A percentile compares a stretch with the other conserved stretches of the same genome.
phyloP scores from a whole-genome alignment of 2,329 filamentous ascomycete genomes.

The Colletotrichum cuscutae region DNA sequence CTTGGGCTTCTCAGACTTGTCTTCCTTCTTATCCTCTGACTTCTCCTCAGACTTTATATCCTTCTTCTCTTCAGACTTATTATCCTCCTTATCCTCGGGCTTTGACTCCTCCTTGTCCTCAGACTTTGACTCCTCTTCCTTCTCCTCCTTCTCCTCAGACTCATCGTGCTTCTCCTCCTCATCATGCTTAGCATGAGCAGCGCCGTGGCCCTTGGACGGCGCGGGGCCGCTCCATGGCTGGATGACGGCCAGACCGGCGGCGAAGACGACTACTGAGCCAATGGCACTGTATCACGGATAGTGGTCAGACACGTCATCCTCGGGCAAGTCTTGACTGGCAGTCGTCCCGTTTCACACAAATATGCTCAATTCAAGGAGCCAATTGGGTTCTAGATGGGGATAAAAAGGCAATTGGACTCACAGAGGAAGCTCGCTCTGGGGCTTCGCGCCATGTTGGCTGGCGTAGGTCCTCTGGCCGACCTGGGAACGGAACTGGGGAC shows the following conservation, averaged over 20 bases:
- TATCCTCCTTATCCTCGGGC: conserved; percentile 39
- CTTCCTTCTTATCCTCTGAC: conserved; percentile 38
- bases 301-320: background rate
- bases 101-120: background rate
- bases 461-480: conserved; percentile 30
- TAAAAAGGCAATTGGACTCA: background rate
- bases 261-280: conserved; percentile 18
- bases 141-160: conserved; percentile 17
- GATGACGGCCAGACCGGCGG: conserved; percentile 28
- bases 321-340: no score
- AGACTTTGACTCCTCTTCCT: background rate
- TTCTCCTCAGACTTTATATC: conserved; percentile 19
- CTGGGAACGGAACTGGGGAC: conserved; percentile 28
- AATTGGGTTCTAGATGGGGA: background rate
- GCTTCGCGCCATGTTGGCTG: conserved; percentile 31
- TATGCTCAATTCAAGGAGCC: no score
- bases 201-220: conserved; percentile 22
- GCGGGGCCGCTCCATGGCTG: conserved; percentile 23
- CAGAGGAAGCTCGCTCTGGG: conserved; percentile 33
- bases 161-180: conserved; percentile 29
- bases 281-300: conserved; percentile 4
- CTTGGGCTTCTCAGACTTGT: background rate
- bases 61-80: conserved; percentile 39
- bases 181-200: conserved; percentile 10
- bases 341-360: no score